Percentiles rank a stretch among this genome's conserved stretches.
Conservation (phyloP, 176 grass and related monocot species). For the Carex scoparia region DNA sequence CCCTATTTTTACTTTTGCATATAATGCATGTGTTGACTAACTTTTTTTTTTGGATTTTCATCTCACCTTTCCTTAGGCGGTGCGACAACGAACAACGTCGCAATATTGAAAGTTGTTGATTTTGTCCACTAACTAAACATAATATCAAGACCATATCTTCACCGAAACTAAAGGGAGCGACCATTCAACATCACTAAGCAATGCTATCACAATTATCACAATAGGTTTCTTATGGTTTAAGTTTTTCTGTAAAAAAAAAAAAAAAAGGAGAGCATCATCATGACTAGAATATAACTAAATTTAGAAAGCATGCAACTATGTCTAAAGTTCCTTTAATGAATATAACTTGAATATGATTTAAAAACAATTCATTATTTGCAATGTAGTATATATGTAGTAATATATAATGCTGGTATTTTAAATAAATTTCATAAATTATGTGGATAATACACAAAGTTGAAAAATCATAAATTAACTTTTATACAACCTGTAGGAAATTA, state of each 20-base stretch:
- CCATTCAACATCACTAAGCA: not conserved
- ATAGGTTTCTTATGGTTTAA: not conserved
- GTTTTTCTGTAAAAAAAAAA: not conserved
- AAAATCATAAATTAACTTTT: too few species aligned
- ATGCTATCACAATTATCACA: not conserved
- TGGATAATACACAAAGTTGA: too few species aligned
- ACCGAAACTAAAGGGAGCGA: not conserved
- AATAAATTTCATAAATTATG: too few species aligned
- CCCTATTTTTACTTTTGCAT: not conserved
- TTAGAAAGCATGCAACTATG: not conserved
- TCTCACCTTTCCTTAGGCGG: not conserved
- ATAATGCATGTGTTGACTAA: conserved; percentile 17
- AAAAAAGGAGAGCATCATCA: not conserved
- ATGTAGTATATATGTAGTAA: too few species aligned
- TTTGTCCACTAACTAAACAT: conserved; percentile 8
- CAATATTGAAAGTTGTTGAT: not conserved
- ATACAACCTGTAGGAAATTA: too few species aligned
- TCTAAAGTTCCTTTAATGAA: not conserved
- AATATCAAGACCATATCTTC: not conserved
- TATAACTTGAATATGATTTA: not conserved
- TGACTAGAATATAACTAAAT: not conserved
- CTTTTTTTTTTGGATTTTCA: not conserved
- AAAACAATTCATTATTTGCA: too few species aligned
- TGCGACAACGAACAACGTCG: not conserved
- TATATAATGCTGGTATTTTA: too few species aligned